Conservation (phyloP, 1,284 basidiomycete species). For the Cryptococcus neoformans region DNA sequence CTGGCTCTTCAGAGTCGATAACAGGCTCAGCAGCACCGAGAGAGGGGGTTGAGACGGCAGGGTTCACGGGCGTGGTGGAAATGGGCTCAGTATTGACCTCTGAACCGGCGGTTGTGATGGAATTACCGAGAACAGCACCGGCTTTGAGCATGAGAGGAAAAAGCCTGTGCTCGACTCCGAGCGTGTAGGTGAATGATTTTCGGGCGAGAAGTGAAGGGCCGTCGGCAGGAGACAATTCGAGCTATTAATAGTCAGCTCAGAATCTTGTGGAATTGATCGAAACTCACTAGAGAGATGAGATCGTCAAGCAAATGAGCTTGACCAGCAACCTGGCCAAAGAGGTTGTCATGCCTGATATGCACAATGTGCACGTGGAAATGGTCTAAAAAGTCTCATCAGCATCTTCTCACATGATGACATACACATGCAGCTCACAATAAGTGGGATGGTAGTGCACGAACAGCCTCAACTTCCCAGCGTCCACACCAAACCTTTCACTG, state of each 20-base stretch:
- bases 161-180: conserved; percentile 77
- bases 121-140: conserved; percentile 4
- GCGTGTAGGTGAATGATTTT: conserved; percentile 75
- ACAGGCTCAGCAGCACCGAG: too few relatives aligned
- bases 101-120: background rate
- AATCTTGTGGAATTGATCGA: background rate
- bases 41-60: background rate
- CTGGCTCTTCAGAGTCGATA: too few relatives aligned
- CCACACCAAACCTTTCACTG: conserved; percentile 67
- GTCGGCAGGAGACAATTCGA: conserved; percentile 56
- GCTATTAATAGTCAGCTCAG: conserved; percentile 48
- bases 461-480: conserved; percentile 65
- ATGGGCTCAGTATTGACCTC: background rate
- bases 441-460: conserved; percentile 95
- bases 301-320: conserved; percentile 94
- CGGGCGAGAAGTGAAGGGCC: conserved; percentile 57
- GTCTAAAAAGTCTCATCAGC: conserved; percentile 55
- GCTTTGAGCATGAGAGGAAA: conserved; percentile 42
- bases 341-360: conserved; percentile 63
- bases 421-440: conserved; percentile 65
- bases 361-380: conserved; percentile 96
- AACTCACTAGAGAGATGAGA: conserved; percentile 70
- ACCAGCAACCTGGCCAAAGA: conserved; percentile 74
- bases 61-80: background rate
- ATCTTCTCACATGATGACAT: background rate